Conservation (phyloP, 2,329 filamentous ascomycete genomes). For the Phialemonium atrogriseum region DNA sequence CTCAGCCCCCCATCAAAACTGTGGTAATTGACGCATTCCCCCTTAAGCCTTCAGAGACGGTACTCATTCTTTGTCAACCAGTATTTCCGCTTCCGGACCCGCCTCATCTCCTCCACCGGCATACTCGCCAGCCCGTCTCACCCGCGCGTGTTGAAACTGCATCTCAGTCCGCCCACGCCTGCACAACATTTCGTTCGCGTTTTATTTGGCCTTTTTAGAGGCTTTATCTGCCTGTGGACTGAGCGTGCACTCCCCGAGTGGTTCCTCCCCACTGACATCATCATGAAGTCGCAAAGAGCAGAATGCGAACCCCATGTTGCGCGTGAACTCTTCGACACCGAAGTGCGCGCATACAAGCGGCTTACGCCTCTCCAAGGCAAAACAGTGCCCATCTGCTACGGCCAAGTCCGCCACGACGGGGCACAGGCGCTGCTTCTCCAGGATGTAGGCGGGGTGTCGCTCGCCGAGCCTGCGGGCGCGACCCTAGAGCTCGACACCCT, state of each 20-base stretch:
- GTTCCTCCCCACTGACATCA: conserved; percentile 2
- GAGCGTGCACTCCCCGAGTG: conserved; percentile 2
- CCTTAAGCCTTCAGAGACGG: no score
- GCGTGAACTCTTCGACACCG: conserved; percentile 3
- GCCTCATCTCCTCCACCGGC: no score
- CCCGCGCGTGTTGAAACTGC: no score
- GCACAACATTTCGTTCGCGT: no score
- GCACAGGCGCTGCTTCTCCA: conserved; percentile 1
- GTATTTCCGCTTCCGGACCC: no score
- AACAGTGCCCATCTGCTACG: conserved; percentile 2
- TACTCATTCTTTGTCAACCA: no score
- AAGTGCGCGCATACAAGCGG: conserved; percentile 2
- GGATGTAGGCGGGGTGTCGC: conserved; percentile 2
- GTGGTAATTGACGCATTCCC: no score
- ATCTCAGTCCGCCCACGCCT: no score
- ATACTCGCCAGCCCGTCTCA: no score
- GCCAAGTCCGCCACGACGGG: conserved; percentile 2
- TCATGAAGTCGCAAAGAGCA: conserved; percentile 2
- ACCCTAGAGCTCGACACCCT: conserved; percentile 2
- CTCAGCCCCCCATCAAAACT: no score
- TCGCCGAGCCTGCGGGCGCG: background rate
- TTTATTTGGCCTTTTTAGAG: no score
- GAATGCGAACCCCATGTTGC: background rate
- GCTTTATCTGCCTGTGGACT: no score
- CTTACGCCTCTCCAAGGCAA: conserved; percentile 3